phyloP scores from a whole-genome alignment of 441 rosid genomes.

The Populus tomentosa region DNA sequence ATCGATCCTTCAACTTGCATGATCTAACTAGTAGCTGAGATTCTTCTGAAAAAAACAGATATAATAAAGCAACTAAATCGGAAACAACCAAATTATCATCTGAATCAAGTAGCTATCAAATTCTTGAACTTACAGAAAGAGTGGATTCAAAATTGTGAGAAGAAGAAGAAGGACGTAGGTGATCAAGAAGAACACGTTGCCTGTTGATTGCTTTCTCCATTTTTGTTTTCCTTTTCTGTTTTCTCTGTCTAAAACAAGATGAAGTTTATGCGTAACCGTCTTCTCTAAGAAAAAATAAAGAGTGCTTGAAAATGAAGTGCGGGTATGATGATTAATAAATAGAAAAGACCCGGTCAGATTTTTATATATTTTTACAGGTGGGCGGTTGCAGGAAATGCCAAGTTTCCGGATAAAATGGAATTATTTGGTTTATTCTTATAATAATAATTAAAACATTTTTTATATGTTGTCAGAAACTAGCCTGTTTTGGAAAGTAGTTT shows the following conservation, averaged over 20 bases:
- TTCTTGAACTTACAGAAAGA: slow-evolving; percentile 47
- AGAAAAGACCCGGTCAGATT: not conserved
- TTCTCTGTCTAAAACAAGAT: not conserved
- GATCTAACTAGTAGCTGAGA: not conserved
- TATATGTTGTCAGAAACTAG: too few relatives aligned
- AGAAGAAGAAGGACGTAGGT: slow-evolving; percentile 74
- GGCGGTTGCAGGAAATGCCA: not conserved
- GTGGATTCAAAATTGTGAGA: slow-evolving; percentile 45
- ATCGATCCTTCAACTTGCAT: not conserved
- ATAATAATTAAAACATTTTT: too few relatives aligned
- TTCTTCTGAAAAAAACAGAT: not conserved
- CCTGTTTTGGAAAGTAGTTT: not conserved
- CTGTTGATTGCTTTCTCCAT: slow-evolving; percentile 86
- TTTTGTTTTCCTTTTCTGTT: not conserved
- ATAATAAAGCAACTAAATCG: not conserved
- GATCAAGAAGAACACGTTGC: slow-evolving; percentile 78
- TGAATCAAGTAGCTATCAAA: not conserved
- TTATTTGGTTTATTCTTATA: not conserved
- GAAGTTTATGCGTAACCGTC: not conserved
- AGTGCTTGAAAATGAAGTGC: not conserved
- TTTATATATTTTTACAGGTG: not conserved
- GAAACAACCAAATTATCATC: not conserved
- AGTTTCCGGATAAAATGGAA: not conserved
- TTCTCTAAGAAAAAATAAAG: not conserved
- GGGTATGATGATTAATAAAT: not conserved